Percentiles rank a stretch among this genome's conserved stretches.
Conservation (phyloP, 2,329 filamentous ascomycete species). For the Chalaropsis thielavioides region DNA sequence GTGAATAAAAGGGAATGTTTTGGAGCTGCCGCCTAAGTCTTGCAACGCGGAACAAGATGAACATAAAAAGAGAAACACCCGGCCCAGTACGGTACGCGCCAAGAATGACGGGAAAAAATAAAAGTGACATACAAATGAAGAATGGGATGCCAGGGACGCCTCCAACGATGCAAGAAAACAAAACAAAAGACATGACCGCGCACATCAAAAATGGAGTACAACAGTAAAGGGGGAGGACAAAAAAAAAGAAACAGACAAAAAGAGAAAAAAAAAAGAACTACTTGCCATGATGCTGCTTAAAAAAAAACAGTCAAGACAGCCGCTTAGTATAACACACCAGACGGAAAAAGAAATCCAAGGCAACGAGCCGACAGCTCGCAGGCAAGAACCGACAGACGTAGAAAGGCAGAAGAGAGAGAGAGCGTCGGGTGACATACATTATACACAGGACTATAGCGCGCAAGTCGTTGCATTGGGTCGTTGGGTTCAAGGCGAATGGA, state of each 20-base stretch:
- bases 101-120: not conserved
- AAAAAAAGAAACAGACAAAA: not conserved
- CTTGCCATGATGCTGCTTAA: conserved; percentile 9
- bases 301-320: conserved; percentile 7
- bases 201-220: not conserved
- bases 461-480: not conserved
- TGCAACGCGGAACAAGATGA: not conserved
- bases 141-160: conserved; percentile 1
- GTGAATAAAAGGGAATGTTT: not conserved
- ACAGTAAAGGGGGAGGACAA: not conserved
- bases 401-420: not conserved
- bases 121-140: conserved; percentile 7
- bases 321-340: not conserved
- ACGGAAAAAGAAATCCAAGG: not conserved
- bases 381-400: not conserved
- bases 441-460: not conserved
- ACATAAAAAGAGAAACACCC: conserved; percentile 18
- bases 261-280: conserved; percentile 21
- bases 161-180: conserved; percentile 2
- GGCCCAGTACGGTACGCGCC: not conserved
- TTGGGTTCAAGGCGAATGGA: no score
- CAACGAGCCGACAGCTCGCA: not conserved
- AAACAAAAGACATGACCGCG: conserved; percentile 4
- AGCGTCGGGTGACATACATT: not conserved
- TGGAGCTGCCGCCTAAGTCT: not conserved